Evolutionary conservation across 192 early-diverging fungal genomes (phyloP).

Genomic region (Podila epigama): DNA sequence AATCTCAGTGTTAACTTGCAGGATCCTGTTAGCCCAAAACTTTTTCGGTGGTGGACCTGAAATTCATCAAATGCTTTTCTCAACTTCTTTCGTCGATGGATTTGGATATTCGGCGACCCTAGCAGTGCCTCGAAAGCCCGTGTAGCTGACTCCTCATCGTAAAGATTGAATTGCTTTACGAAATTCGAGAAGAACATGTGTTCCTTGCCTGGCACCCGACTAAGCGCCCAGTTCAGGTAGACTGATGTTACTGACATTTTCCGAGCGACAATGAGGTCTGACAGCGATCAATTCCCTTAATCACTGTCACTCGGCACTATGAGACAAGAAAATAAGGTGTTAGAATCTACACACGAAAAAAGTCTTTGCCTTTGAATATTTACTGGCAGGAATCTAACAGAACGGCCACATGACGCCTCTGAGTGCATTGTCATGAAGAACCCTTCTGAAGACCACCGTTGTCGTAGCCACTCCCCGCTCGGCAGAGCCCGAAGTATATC

Average conservation of each 20-base stretch:
- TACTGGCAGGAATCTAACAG: too few relatives aligned
- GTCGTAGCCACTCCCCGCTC: not conserved
- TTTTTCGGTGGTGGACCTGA: not conserved
- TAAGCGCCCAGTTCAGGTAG: conserved; percentile 10
- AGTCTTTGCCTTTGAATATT: too few relatives aligned
- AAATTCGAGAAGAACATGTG: conserved; percentile 14
- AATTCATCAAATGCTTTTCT: conserved; percentile 3
- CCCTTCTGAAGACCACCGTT: not conserved
- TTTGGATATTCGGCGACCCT: not conserved
- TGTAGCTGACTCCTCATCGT: conserved; percentile 5
- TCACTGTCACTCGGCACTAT: too few relatives aligned
- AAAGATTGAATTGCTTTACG: conserved; percentile 12
- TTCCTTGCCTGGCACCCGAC: conserved; percentile 7
- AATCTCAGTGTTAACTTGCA: not conserved
- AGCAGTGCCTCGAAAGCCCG: not conserved
- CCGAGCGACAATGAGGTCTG: too few relatives aligned
- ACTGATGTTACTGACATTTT: not conserved
- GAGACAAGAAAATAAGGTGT: too few relatives aligned
- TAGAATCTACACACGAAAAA: too few relatives aligned
- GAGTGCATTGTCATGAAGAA: not conserved
- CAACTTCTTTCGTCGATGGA: conserved; percentile 2
- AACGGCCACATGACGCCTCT: not conserved
- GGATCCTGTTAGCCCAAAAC: conserved; percentile 13
- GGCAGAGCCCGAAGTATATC: not conserved
- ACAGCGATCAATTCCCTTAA: too few relatives aligned